Evolutionary conservation across 345 rosid species (phyloP).

Genomic region (Viola odorata): DNA sequence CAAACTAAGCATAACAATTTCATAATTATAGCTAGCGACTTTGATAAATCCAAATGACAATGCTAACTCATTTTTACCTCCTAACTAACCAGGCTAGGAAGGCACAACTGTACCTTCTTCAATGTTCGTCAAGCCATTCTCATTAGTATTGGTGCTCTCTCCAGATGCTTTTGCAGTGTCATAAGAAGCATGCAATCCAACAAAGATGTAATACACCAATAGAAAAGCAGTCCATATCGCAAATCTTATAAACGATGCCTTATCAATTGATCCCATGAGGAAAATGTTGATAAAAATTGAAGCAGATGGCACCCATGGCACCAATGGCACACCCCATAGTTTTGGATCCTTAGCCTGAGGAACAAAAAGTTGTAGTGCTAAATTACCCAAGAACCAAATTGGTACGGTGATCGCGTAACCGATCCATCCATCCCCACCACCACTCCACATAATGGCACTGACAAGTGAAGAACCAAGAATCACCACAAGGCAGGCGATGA

Average conservation of each 20-base stretch:
- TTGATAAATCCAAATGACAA: too few relatives aligned
- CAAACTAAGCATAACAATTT: too few relatives aligned
- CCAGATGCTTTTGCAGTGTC: constrained; percentile 43
- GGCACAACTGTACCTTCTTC: constrained; percentile 10
- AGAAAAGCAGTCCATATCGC: constrained; percentile 53
- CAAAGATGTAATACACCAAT: constrained; percentile 53
- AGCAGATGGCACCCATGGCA: constrained; percentile 80
- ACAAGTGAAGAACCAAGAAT: constrained; percentile 48
- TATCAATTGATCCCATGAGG: constrained; percentile 71
- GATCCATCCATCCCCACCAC: constrained; percentile 37
- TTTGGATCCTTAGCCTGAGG: constrained; percentile 67
- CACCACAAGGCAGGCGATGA: constrained; percentile 31
- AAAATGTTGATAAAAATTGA: constrained; percentile 69
- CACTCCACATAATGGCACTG: constrained; percentile 51
- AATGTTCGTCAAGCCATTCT: constrained; percentile 1
- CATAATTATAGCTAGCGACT: too few relatives aligned
- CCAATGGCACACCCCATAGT: constrained; percentile 83
- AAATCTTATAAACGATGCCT: constrained; percentile 52
- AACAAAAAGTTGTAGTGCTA: constrained; percentile 35
- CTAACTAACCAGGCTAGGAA: background rate
- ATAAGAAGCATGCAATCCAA: constrained; percentile 68
- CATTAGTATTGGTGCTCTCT: background rate
- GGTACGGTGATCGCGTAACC: constrained; percentile 52
- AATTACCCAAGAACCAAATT: constrained; percentile 52
- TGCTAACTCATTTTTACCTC: background rate